These are phyloP conservation scores for Fusarium vanettenii DNA, from an alignment of 2,329 filamentous ascomycete genomes.

Conservation along the genomic window DNA sequence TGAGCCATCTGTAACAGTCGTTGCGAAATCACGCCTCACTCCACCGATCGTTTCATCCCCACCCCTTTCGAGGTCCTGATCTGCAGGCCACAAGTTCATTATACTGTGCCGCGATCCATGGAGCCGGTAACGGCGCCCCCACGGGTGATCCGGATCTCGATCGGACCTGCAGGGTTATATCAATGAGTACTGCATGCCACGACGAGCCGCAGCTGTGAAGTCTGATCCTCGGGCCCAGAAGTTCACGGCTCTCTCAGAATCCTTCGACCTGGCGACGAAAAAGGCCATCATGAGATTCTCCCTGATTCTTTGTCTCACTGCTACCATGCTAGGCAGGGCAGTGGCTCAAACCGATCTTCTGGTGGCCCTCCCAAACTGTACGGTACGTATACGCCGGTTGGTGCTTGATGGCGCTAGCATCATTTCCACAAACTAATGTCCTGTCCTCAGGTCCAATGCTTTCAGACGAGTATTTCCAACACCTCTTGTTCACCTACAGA, in stretches of 20 bases:
- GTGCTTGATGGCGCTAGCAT: not conserved
- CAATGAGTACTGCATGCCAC: not conserved
- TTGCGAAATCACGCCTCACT: not conserved
- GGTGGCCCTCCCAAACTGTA: not conserved
- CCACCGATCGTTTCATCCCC: not conserved
- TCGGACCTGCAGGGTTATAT: not conserved
- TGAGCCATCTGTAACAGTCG: not conserved
- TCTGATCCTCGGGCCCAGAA: not conserved
- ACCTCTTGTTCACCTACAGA: not conserved
- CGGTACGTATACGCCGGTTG: not conserved
- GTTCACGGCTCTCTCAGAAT: not conserved
- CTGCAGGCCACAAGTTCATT: not conserved
- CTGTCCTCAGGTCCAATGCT: not conserved
- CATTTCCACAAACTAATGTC: not conserved
- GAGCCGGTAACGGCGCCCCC: not conserved
- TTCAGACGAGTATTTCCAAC: not conserved
- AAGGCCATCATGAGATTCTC: not conserved
- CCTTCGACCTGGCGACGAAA: not conserved
- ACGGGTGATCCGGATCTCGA: not conserved
- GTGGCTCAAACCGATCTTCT: not conserved
- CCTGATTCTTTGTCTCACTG: not conserved
- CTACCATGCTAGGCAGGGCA: not conserved
- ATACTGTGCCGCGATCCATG: not conserved
- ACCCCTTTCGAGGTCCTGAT: not conserved
- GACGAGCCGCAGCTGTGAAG: not conserved